Evolutionary conservation across 805 yeast genomes (phyloP).

Genomic region (Torulaspora delbrueckii): DNA sequence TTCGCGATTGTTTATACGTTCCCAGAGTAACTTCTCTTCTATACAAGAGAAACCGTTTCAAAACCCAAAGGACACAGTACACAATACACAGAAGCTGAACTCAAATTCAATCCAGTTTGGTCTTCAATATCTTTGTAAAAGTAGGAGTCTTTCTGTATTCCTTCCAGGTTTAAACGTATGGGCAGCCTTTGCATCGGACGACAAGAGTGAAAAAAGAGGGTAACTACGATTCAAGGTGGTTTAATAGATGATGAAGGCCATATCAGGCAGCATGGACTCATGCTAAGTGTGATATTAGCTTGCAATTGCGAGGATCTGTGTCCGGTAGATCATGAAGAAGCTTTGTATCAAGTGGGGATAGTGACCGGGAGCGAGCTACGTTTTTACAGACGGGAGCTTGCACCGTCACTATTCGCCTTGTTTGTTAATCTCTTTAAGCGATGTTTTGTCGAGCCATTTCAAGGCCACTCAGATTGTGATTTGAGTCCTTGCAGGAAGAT

Average conservation of each 20-base stretch:
- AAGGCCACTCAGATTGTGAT: too few relatives aligned
- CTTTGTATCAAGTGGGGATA: too few relatives aligned
- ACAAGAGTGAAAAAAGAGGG: slow-evolving; percentile 7
- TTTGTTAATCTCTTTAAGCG: too few relatives aligned
- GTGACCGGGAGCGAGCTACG: too few relatives aligned
- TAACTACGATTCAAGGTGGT: slow-evolving; percentile 1
- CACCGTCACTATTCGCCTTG: too few relatives aligned
- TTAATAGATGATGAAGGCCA: slow-evolving; percentile 1
- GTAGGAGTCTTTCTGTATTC: background rate
- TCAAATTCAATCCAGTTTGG: background rate
- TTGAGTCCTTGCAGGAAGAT: too few relatives aligned
- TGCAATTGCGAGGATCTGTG: too few relatives aligned
- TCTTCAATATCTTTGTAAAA: background rate
- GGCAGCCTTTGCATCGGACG: slow-evolving; percentile 5
- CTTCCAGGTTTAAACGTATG: background rate
- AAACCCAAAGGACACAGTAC: background rate
- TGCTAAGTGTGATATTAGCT: slow-evolving; percentile 4
- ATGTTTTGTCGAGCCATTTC: too few relatives aligned
- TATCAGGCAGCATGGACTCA: slow-evolving; percentile 8
- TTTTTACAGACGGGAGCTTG: too few relatives aligned
- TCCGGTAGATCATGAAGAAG: too few relatives aligned
- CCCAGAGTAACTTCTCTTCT: background rate
- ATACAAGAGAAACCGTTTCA: background rate
- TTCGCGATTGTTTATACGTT: background rate
- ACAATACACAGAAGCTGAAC: background rate